A percentile compares a stretch with the other conserved stretches of the same genome.
These are phyloP conservation scores for Kingdonia uniflora DNA, from an alignment of 164 flowering plant genomes.

Conservation along the genomic window DNA sequence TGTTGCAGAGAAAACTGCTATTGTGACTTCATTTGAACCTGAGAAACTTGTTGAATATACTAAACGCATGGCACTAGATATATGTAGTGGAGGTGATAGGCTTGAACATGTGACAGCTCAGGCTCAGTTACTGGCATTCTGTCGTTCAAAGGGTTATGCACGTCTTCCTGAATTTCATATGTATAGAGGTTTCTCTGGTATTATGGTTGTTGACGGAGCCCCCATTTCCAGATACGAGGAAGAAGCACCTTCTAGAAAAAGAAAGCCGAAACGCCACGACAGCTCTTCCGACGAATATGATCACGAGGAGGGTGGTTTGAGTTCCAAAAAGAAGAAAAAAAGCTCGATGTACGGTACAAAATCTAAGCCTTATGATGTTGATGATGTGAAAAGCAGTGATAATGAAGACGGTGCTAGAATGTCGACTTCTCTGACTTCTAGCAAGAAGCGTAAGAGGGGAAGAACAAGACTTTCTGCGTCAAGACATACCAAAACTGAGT, in stretches of 20 bases:
- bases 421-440: slow-evolving; percentile 15
- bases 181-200: slow-evolving; percentile 26
- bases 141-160: slow-evolving; percentile 47
- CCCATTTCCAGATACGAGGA: slow-evolving; percentile 12
- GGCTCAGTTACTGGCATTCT: slow-evolving; percentile 50
- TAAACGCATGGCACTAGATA: slow-evolving; percentile 31
- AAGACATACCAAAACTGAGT: slow-evolving; percentile 3
- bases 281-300: slow-evolving; percentile 21
- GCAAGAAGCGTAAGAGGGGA: slow-evolving; percentile 26
- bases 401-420: slow-evolving; percentile 9
- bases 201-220: slow-evolving; percentile 15
- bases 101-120: slow-evolving; percentile 35
- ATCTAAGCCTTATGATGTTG: background rate
- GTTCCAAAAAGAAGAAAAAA: slow-evolving; percentile 24
- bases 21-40: slow-evolving; percentile 47
- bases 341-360: slow-evolving; percentile 16
- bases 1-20: slow-evolving; percentile 33
- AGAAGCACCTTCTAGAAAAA: slow-evolving; percentile 9
- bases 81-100: slow-evolving; percentile 26
- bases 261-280: slow-evolving; percentile 12
- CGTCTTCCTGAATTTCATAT: slow-evolving; percentile 34
- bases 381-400: slow-evolving; percentile 11
- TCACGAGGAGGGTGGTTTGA: slow-evolving; percentile 10
- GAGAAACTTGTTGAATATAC: slow-evolving; percentile 32
- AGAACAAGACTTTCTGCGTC: slow-evolving; percentile 13